Percentiles rank a stretch among this genome's conserved stretches.
Conservation (phyloP, 23 red algal genomes). For the Gracilaria gracilis region DNA sequence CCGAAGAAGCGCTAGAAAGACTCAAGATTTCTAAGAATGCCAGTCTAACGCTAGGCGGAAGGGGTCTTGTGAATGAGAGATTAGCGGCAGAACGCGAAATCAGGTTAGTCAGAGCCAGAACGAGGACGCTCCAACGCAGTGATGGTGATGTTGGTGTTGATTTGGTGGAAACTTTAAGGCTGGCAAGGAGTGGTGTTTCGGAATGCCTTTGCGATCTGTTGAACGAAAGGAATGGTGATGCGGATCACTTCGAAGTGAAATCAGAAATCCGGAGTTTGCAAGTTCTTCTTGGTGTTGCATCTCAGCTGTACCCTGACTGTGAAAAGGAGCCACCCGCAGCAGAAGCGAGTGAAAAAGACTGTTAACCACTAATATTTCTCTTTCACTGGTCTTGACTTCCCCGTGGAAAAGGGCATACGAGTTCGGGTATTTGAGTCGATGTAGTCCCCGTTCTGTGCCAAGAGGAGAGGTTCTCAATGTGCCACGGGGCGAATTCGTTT, state of each 20-base stretch:
- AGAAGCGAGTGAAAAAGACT: background rate
- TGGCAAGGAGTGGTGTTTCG: background rate
- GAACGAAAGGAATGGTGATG: background rate
- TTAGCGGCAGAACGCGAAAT: conserved; percentile 9
- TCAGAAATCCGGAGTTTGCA: background rate
- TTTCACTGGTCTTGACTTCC: too few relatives aligned
- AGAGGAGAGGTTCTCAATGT: too few relatives aligned
- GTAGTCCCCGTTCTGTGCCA: too few relatives aligned
- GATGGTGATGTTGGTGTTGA: background rate
- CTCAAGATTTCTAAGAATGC: background rate
- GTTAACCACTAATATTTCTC: background rate
- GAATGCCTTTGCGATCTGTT: background rate
- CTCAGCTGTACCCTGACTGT: background rate
- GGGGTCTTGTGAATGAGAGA: conserved; percentile 4
- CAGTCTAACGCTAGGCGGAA: conserved; percentile 16
- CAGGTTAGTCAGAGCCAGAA: background rate
- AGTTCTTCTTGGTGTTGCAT: conserved; percentile 1
- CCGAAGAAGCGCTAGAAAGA: background rate
- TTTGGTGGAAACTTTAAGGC: background rate
- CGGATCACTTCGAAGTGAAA: background rate
- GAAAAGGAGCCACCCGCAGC: background rate
- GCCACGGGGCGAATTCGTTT: too few relatives aligned
- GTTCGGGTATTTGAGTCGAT: too few relatives aligned
- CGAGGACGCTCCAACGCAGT: background rate
- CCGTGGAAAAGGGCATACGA: too few relatives aligned